Evolutionary conservation across 176 grass and related monocot genomes (phyloP), one percentile per base, ranked within the genome.

Genomic region (Thinopyrum elongatum): DNA sequence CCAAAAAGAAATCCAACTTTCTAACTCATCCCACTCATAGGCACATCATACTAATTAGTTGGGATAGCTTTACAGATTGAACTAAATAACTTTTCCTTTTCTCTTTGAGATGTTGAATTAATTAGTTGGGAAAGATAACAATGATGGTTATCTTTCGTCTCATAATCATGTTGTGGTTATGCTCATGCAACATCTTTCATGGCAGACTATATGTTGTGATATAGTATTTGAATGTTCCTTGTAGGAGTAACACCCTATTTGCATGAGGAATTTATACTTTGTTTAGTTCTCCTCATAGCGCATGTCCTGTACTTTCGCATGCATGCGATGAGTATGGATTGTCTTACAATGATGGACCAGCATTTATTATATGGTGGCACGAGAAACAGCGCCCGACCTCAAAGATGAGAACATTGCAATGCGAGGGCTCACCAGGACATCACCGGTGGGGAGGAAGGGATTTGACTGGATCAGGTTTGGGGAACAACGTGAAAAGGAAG

Each of bases 11-110:
- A 13, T 2, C 7, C 9, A 35, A 36, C 89, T 90, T 90, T 90
- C 80, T 87, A 90, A 83, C 80, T 87, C 89, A 84, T 75, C 80
- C 89, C 85, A 87, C 85, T 84, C 67, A 80, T 44, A 74, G 65
- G 7, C 74, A 83, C 59, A 74, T 51, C 81, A 87, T 75, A 46
- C 36, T 65, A 82, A 72, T 81, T 76, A 65, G 39, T 26, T 53
- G 80, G 21, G 4, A 39, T 38, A 22, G 67, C 34, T 71, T 1
- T 71, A 42, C 2, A 7, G 0, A 10, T 70, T 19, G 2, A 2
- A 41, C 4, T 41, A 14, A 3, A 29, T 64, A 8, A 57, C 53
- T 57, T 57, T 42, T 42, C 8, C 38, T 10, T 11, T 8, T 8
- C 19, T 21, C 0, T 57, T 57, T 57, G 2, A 57, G 53, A 57